Percentiles rank a stretch among this genome's conserved stretches.
These are phyloP conservation scores for Podila verticillata DNA, from an alignment of 192 early-diverging fungal genomes.

Conservation along the genomic window DNA sequence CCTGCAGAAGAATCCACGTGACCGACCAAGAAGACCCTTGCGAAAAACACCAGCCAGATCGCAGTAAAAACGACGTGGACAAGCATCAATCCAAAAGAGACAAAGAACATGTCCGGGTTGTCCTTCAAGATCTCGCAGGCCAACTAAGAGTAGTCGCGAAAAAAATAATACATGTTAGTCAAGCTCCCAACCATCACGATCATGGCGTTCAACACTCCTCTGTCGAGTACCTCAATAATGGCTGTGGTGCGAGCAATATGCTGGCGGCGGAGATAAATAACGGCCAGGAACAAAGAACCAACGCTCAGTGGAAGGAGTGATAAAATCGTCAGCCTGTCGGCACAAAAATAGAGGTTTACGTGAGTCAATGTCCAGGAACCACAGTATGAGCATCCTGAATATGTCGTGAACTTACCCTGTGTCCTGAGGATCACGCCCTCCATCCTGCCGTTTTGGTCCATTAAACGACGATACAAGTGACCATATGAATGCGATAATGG, in stretches of 20 bases:
- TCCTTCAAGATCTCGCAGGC: slow-evolving; percentile 76
- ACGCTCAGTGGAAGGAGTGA: slow-evolving; percentile 62
- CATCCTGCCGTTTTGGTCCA: slow-evolving; percentile 40
- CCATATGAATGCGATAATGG: slow-evolving; percentile 62
- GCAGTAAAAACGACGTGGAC: slow-evolving; percentile 70
- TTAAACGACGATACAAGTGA: slow-evolving; percentile 57
- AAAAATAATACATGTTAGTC: not conserved
- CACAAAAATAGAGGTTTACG: not conserved
- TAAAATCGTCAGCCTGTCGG: slow-evolving; percentile 41
- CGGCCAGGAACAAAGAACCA: slow-evolving; percentile 45
- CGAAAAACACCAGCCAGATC: slow-evolving; percentile 75
- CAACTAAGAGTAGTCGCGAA: slow-evolving; percentile 53
- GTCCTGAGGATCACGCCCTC: slow-evolving; percentile 52
- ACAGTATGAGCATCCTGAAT: too few species aligned
- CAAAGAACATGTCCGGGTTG: slow-evolving; percentile 74
- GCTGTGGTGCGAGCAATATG: slow-evolving; percentile 61
- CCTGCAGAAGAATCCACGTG: slow-evolving; percentile 21
- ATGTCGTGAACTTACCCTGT: slow-evolving; percentile 16
- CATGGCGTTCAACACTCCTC: too few species aligned
- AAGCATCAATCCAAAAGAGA: slow-evolving; percentile 65
- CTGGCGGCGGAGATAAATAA: slow-evolving; percentile 51
- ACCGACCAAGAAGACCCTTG: slow-evolving; percentile 70
- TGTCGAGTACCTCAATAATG: slow-evolving; percentile 58
- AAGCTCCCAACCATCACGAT: too few species aligned
- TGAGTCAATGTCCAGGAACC: too few species aligned